phyloP scores from a whole-genome alignment of 1,284 basidiomycete genomes.

The Mycena sp. region DNA sequence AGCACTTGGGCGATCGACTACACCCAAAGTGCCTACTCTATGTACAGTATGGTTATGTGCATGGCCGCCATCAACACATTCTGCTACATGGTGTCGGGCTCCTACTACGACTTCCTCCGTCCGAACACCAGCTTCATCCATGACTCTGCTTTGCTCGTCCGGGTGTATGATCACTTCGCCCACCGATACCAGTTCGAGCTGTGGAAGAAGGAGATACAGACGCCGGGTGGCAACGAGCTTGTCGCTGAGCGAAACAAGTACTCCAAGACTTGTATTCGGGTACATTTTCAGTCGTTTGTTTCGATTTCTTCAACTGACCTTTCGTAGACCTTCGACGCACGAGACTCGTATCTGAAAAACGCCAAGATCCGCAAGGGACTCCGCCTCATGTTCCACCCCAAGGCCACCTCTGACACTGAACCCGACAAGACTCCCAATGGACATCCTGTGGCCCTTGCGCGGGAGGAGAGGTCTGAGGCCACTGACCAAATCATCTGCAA shows the following conservation, averaged over 20 bases:
- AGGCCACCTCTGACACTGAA: constrained; percentile 19
- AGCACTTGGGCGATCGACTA: constrained; percentile 17
- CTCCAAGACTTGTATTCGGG: constrained; percentile 4
- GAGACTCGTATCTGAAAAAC: not conserved
- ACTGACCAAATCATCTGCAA: constrained; percentile 1
- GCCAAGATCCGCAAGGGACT: not conserved
- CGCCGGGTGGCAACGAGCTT: constrained; percentile 1
- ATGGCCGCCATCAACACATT: constrained; percentile 23
- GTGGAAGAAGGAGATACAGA: constrained; percentile 12
- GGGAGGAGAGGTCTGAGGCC: constrained; percentile 11
- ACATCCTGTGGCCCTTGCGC: constrained; percentile 1
- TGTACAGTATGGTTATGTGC: constrained; percentile 19
- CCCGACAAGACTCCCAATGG: not conserved
- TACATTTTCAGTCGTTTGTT: not conserved
- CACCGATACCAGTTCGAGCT: not conserved
- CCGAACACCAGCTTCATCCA: constrained; percentile 4
- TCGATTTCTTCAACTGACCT: not conserved
- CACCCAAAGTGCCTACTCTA: constrained; percentile 16
- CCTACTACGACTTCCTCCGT: constrained; percentile 10
- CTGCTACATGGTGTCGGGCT: not conserved
- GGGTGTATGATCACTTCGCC: constrained; percentile 13
- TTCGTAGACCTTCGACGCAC: not conserved
- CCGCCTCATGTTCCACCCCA: not conserved
- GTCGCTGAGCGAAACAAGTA: constrained; percentile 4
- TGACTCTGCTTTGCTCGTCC: not conserved